Conservation (phyloP, 352 stramenopile species). For the Pilasporangium apinafurcum region DNA sequence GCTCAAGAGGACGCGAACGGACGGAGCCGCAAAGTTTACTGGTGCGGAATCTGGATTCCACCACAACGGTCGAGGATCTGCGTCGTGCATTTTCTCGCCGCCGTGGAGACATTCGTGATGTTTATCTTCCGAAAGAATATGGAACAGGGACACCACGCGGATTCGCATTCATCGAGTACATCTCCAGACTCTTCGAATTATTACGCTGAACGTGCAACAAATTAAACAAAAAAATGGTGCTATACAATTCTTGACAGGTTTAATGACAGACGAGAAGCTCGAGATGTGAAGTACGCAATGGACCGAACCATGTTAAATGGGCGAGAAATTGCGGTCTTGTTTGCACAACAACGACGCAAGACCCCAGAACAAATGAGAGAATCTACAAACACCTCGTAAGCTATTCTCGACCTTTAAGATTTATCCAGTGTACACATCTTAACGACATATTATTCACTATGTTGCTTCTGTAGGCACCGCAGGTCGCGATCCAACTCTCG, state of each 20-base stretch:
- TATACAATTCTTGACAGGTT: constrained; percentile 20
- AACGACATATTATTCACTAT: too few relatives aligned
- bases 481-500: constrained; percentile 14
- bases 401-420: too few relatives aligned
- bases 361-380: constrained; percentile 69
- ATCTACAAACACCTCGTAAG: too few relatives aligned
- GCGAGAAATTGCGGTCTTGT: constrained; percentile 72
- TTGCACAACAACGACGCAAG: constrained; percentile 73
- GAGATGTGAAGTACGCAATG: constrained; percentile 71
- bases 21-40: constrained; percentile 36
- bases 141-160: constrained; percentile 47
- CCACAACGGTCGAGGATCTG: constrained; percentile 31
- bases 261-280: constrained; percentile 44
- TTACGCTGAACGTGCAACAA: not conserved
- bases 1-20: constrained; percentile 3
- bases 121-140: constrained; percentile 64
- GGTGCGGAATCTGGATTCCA: constrained; percentile 35
- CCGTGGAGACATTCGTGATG: constrained; percentile 48
- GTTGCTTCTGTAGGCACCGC: constrained; percentile 2
- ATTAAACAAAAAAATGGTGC: too few relatives aligned
- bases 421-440: too few relatives aligned
- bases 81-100: constrained; percentile 40
- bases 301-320: constrained; percentile 58
- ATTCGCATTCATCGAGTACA: constrained; percentile 79
- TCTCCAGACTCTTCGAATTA: not conserved